These are phyloP conservation scores for Populus hybrid DNA, from an alignment of 441 rosid species.

Conservation along the genomic window DNA sequence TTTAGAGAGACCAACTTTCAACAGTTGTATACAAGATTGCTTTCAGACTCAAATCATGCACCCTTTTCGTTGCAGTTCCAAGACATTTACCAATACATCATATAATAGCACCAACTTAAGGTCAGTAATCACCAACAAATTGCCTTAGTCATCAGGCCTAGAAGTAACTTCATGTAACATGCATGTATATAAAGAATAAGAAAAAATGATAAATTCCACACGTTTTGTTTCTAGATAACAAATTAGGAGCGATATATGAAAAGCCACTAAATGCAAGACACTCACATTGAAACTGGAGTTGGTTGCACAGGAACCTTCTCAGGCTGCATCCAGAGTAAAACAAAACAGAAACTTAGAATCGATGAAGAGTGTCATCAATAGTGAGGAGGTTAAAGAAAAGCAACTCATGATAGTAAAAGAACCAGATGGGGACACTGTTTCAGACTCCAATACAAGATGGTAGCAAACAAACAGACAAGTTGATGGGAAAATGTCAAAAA, in stretches of 20 bases:
- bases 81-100: background rate
- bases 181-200: background rate
- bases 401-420: background rate
- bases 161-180: background rate
- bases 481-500: background rate
- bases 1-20: background rate
- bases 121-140: background rate
- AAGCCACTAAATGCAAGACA: slow-evolving; percentile 5
- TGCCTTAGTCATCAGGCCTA: background rate
- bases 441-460: background rate
- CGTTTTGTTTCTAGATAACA: background rate
- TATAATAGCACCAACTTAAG: background rate
- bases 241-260: background rate
- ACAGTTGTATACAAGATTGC: background rate
- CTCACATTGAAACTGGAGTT: slow-evolving; percentile 94
- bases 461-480: background rate
- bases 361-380: slow-evolving; percentile 9
- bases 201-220: background rate
- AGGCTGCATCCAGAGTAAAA: slow-evolving; percentile 51
- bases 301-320: slow-evolving; percentile 65
- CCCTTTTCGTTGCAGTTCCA: background rate
- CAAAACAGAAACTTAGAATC: slow-evolving; percentile 7
- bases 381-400: background rate
- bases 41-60: background rate
- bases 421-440: background rate